Base-by-base conservation (phyloP, 345 rosid genomes). In the Acer yangbiense region DNA sequence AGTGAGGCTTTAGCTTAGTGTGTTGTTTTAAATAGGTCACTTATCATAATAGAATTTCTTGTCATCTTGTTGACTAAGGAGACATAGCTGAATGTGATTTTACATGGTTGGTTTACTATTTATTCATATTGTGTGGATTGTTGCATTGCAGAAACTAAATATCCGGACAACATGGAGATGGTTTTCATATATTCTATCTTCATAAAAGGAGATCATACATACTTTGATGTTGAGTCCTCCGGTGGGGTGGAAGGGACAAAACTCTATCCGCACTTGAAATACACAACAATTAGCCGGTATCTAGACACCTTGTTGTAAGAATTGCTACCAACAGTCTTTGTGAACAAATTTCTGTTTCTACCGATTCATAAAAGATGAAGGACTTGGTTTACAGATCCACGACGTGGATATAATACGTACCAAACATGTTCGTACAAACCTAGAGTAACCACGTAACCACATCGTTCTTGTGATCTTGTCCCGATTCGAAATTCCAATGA, bases 121-220 rank as follows among this genome's bases (percentile, higher is more conserved):
- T 10, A n/a, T 8, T 43, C 46, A 1, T 43, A 43, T 57, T 69
- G 9, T 69, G 9, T 73, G 18, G 66, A 6, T 71, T 62, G 29
- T 52, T 61, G 16, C 58, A 75, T 68, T 88, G 91, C 92, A 91
- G 93, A 87, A 77, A 77, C 87, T 66, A 83, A 87, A 20, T 88
- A 88, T 82, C 91, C 90, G 4, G 84, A 80, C 72, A 85, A 81
- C 78, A 83, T 82, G 87, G 79, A 46, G 62, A 75, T 82, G 82
- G 20, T 87, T n/a, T 90, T 90, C 73, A 81, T 87, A 75, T 89
- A 89, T 68, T 89, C 92, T 0, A 75, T 76, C 4, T 90, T 90
- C 69, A 67, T 90, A 25, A 86, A 86, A 82, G 94, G 89, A 25
- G 91, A 90, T 83, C 90, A 84, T 48, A 89, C 92, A 9, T 89